Base-by-base conservation (phyloP, 257 asterid species). In the Echites panduratus region DNA sequence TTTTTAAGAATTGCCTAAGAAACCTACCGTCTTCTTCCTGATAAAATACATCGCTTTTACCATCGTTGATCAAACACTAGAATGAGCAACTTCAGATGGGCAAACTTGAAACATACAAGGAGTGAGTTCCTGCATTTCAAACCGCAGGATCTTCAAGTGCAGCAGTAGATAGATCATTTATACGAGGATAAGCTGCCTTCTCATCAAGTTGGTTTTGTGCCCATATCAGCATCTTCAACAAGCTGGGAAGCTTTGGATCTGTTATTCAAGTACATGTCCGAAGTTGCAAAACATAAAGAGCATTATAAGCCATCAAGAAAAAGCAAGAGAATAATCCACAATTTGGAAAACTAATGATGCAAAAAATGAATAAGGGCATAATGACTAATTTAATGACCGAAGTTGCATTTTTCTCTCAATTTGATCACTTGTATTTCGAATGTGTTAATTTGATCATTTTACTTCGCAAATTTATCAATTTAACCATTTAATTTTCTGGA, bases 231-330 rank as follows among this genome's bases (percentile, higher is more conserved):
- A 88, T 81, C 86, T 95, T 90, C 89, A 95, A 71, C 74, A 95
- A 81, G 88, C 90, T 86, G 16, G 95, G 94, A 79, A 95, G 99
- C 85, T 87, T 89, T 57, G 99, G 97, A 81, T 90, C 99, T 95
- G 90, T 76, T 19, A 66, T 41, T 20, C 78, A 85, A 13, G 8
- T 4, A 22, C 4, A 22, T 10, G 43, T 22, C 40, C 29, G 59
- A 17, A 22, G 4, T 16, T 19, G 12, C 38, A 17, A n/a, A 11
- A 35, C 3, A 24, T 6, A 7, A 24, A 58, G 66, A 20, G 19
- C 64, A 58, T 19, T 11, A 26, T 3, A 10, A 10, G 40, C 40
- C 19, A 26, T 4, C 0, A 58, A 58, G 19, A 58, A 11, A 26
- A 11, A 9, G 8, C 64, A 24, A 13, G 63, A 57, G 22, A n/a